Percentiles rank a stretch among this genome's conserved stretches.
These are phyloP conservation scores for Oryza glumipatula DNA, from an alignment of 176 grass and related monocot species.

Conservation along the genomic window DNA sequence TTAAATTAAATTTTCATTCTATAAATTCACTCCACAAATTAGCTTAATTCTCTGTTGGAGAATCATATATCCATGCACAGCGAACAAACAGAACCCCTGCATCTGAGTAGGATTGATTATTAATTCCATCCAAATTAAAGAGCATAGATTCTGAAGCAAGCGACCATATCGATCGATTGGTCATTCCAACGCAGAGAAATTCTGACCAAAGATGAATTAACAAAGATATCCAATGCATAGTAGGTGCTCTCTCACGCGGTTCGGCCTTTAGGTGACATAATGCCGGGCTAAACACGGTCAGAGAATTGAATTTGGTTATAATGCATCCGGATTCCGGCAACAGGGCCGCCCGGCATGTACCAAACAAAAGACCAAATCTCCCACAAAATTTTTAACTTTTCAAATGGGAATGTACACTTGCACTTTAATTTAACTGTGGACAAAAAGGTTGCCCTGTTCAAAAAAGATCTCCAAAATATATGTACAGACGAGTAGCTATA, in stretches of 20 bases:
- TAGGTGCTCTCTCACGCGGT: conserved; percentile 38
- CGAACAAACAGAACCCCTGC: neutral
- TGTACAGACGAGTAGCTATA: neutral
- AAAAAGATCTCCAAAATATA: neutral
- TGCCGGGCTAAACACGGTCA: conserved; percentile 50
- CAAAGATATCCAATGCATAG: neutral
- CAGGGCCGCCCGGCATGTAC: conserved; percentile 24
- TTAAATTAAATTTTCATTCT: no score
- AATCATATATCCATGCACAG: neutral
- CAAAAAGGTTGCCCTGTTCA: neutral
- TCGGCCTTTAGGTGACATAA: conserved; percentile 51
- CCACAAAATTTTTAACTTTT: neutral
- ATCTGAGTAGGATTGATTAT: neutral
- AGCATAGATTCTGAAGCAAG: conserved; percentile 8
- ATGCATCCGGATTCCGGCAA: conserved; percentile 18
- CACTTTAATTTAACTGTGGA: neutral
- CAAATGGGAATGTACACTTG: neutral
- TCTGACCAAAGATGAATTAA: neutral
- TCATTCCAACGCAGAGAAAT: conserved; percentile 5
- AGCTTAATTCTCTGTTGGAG: neutral
- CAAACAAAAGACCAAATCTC: neutral
- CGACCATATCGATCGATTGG: neutral
- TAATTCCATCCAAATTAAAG: neutral
- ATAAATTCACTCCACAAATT: neutral
- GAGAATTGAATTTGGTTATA: conserved; percentile 36